These are phyloP conservation scores for Daldinia vernicosa DNA, from an alignment of 495 filamentous ascomycete species.

Conservation along the genomic window DNA sequence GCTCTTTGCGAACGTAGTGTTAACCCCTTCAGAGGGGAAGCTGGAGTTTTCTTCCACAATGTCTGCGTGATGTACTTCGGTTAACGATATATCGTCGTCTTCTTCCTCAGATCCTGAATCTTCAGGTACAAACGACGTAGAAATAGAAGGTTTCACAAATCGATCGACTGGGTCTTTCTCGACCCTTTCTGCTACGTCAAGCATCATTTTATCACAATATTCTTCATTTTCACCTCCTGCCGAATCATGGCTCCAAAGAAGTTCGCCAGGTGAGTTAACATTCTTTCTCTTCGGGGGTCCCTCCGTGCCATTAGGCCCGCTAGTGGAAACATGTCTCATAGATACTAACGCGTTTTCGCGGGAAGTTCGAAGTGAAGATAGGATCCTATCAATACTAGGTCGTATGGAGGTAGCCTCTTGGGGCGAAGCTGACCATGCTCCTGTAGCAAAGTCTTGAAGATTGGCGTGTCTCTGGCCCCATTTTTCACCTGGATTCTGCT, in stretches of 20 bases:
- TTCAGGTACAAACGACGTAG: slow-evolving; percentile 26
- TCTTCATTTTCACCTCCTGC: neutral
- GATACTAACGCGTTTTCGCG: slow-evolving; percentile 17
- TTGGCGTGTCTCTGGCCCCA: slow-evolving; percentile 32
- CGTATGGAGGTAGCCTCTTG: slow-evolving; percentile 10
- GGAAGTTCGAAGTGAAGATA: slow-evolving; percentile 35
- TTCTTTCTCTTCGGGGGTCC: neutral
- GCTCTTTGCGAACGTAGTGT: slow-evolving; percentile 10
- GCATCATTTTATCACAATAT: neutral
- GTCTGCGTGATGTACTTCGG: slow-evolving; percentile 3
- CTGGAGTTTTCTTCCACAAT: slow-evolving; percentile 13
- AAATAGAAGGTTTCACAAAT: slow-evolving; percentile 28
- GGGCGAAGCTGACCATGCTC: slow-evolving; percentile 39
- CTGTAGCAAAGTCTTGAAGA: slow-evolving; percentile 42
- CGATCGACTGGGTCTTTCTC: slow-evolving; percentile 1
- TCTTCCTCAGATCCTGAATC: slow-evolving; percentile 32
- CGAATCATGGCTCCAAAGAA: neutral
- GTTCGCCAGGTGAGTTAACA: neutral
- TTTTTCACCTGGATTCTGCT: slow-evolving; percentile 36
- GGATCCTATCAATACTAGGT: slow-evolving; percentile 24
- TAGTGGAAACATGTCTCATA: neutral
- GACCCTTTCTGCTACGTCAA: neutral
- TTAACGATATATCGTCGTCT: slow-evolving; percentile 15
- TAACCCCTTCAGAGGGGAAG: neutral
- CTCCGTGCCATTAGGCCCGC: neutral